Base-by-base conservation (phyloP, 805 yeast species). In the Yarrowia bubula region DNA sequence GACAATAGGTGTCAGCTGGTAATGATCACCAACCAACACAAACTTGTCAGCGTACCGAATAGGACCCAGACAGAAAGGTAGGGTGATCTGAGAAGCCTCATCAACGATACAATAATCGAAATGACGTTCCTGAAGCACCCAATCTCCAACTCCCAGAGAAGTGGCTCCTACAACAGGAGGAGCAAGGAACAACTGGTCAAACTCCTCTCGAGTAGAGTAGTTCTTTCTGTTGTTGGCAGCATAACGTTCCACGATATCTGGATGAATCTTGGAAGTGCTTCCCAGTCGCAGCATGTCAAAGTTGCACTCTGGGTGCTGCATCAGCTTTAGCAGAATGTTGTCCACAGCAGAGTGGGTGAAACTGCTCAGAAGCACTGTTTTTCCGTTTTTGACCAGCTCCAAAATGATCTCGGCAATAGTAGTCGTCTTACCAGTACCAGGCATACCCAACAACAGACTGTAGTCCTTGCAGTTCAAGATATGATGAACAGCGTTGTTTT, bases 331-430 rank as follows among this genome's bases (percentile, higher is more conserved):
- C 62, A 93, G 76, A 61, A 95, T 90, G 70, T 95, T 95, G 73
- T 95, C 99, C 5, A 95, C 98, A 0, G 99, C 98, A 0, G 98
- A 89, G 73, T 95, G 96, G 0, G 99, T 95, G 72, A 90, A 92
- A 0, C 97, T 89, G 0, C 97, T 84, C 55, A 95, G 75, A 28
- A 95, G 77, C 1, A 95, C 87, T 0, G 88, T 80, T 71, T 89
- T 89, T 1, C 84, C 85, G 53, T 81, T 80, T 1, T 76, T 75
- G 3, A 86, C 87, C 33, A 95, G 73, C 44, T 83, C 77, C 66
- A 82, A 80, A 47, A 92, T 87, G 15, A 95, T 71, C 51, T 87
- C 86, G 0, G 96, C 88, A 64, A 95, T 92, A 0, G 92, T 89
- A 0, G 98, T 91, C 1, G 97, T 91, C 72, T 91, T 91, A 9